Conservation (phyloP, 23 red algal species). For the Gracilaria vermiculophylla region DNA sequence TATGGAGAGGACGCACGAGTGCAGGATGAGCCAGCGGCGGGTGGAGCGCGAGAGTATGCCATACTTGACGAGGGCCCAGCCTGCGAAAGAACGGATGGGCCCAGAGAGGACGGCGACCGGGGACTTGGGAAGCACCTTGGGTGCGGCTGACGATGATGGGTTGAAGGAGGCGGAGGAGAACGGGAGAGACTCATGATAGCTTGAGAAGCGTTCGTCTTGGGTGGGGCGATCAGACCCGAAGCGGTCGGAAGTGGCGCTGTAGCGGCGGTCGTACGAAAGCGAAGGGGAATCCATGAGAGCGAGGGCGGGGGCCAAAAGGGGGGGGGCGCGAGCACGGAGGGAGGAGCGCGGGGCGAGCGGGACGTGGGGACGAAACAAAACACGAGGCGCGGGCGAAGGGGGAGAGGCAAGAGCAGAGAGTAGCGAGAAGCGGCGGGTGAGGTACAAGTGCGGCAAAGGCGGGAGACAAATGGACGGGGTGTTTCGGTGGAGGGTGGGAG, state of each 20-base stretch:
- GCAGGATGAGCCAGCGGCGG: conserved; percentile 51
- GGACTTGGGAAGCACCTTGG: conserved; percentile 23
- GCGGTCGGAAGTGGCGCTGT: conserved; percentile 4
- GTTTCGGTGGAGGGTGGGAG: background rate
- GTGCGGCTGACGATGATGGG: background rate
- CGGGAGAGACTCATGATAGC: background rate
- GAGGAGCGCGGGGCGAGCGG: background rate
- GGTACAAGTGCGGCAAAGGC: conserved; percentile 1
- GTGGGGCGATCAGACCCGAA: conserved; percentile 5
- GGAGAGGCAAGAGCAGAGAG: background rate
- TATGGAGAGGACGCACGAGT: conserved; percentile 18
- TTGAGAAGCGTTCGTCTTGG: background rate
- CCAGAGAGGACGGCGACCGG: conserved; percentile 60
- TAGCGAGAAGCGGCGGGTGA: background rate
- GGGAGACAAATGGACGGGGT: background rate
- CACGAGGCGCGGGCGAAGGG: background rate
- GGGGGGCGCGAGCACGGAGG: background rate
- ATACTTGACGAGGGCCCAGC: conserved; percentile 50
- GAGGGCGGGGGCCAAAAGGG: background rate
- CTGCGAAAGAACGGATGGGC: conserved; percentile 49
- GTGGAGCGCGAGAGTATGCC: conserved; percentile 26
- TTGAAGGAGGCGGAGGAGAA: conserved; percentile 27
- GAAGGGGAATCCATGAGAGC: background rate
- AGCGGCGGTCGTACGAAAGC: background rate
- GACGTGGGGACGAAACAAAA: too few relatives aligned